These are phyloP conservation scores for Allomyces macrogynus DNA, from an alignment of 192 early-diverging fungal species.

Conservation along the genomic window DNA sequence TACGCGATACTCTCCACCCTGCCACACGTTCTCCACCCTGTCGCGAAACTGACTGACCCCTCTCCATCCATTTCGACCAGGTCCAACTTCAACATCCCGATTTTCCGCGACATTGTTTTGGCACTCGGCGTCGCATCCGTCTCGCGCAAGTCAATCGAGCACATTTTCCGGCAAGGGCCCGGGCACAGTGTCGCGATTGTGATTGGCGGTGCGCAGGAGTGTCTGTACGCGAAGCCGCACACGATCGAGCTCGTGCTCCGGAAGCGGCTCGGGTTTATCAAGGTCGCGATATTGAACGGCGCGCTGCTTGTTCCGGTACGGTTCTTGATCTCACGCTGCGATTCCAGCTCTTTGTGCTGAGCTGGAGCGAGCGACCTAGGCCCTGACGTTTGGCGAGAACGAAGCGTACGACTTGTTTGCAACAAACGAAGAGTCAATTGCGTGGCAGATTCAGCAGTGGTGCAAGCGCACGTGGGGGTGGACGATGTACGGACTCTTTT, in stretches of 20 bases:
- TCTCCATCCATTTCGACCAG: no score
- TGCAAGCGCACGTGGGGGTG: slow-evolving; percentile 50
- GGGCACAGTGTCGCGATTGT: slow-evolving; percentile 59
- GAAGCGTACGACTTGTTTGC: slow-evolving; percentile 63
- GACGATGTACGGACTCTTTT: slow-evolving; percentile 58
- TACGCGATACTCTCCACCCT: no score
- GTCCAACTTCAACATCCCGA: slow-evolving; percentile 63
- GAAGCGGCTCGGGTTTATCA: slow-evolving; percentile 75
- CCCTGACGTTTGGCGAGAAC: slow-evolving; percentile 70
- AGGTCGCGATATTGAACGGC: slow-evolving; percentile 63
- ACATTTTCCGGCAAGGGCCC: slow-evolving; percentile 49
- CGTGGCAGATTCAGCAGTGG: slow-evolving; percentile 43
- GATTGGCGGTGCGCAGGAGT: slow-evolving; percentile 78
- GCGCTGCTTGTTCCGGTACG: slow-evolving; percentile 5
- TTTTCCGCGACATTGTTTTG: slow-evolving; percentile 70
- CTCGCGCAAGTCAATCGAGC: slow-evolving; percentile 48
- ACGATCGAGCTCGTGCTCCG: slow-evolving; percentile 48
- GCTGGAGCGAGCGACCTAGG: not conserved
- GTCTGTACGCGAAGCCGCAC: slow-evolving; percentile 43
- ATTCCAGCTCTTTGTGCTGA: no score
- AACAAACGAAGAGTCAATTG: slow-evolving; percentile 39
- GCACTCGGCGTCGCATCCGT: slow-evolving; percentile 57
- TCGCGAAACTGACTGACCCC: no score
- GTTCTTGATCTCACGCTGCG: not conserved
- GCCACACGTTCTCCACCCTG: no score